Percentiles rank a stretch among this genome's conserved stretches.
phyloP scores from a whole-genome alignment of 2,329 filamentous ascomycete genomes.

The Lachnellula arida region DNA sequence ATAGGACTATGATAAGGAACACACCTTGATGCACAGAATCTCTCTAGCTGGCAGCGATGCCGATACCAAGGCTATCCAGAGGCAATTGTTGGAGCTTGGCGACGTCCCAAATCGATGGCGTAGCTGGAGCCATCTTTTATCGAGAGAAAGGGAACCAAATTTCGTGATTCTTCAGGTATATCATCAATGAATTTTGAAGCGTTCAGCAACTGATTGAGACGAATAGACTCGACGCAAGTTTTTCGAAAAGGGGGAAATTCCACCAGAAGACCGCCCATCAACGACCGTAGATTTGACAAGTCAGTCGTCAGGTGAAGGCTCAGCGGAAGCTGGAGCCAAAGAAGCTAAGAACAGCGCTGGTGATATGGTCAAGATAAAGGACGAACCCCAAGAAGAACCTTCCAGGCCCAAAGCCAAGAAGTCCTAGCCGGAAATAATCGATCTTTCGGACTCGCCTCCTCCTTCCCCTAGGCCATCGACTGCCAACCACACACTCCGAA shows the following conservation, averaged over 20 bases:
- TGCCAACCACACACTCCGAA: neutral
- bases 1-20: constrained; percentile 6
- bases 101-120: constrained; percentile 3
- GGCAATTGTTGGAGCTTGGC: neutral
- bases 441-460: neutral
- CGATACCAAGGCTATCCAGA: constrained; percentile 1
- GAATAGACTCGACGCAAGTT: neutral
- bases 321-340: neutral
- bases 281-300: too few species aligned
- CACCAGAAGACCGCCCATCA: constrained; percentile 1
- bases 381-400: neutral
- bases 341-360: neutral
- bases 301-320: neutral
- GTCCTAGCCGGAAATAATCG: neutral
- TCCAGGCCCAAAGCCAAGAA: neutral
- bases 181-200: too few species aligned
- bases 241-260: constrained; percentile 6
- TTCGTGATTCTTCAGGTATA: constrained; percentile 8
- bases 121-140: neutral
- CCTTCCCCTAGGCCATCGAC: neutral
- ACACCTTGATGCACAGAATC: constrained; percentile 4
- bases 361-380: neutral
- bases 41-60: constrained; percentile 1
- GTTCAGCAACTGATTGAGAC: neutral
- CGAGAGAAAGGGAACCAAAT: neutral